Base-by-base conservation (phyloP, 306 rosid genomes). In the Lithocarpus polystachyus region DNA sequence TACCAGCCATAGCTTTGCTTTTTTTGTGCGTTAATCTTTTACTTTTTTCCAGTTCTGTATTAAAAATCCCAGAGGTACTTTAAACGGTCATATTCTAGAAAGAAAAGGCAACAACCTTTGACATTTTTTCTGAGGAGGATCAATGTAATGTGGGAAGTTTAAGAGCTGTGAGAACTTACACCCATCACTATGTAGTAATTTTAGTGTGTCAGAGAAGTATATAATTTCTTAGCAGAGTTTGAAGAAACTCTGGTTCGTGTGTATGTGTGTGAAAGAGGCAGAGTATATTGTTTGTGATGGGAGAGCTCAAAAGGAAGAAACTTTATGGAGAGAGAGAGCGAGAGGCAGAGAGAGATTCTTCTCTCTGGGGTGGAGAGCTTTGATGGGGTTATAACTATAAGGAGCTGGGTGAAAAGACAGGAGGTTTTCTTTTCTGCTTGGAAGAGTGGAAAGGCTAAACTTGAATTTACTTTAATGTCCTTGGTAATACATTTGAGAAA, bases 141-240 rank as follows among this genome's bases (percentile, higher is more conserved):
- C 59, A 68, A 40, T 76, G 88, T 82, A 86, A 88, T 87, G 91
- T 83, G 80, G 89, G 85, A 88, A 84, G 81, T 82, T 45, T 76
- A 72, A 68, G 86, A 84, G 79, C 55, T 61, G 81, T 79, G 57
- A 81, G 76, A 86, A 87, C 74, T 86, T 72, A 74, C 77, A 68
- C 68, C 80, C 90, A 82, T 77, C 40, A 84, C 76, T 52, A 33
- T 61, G 72, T 57, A 73, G 78, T 9, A 61, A 24, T 71, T 35
- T 64, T 6, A 72, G 29, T 20, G 37, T 40, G 76, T 83, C 85
- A 80, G 84, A 79, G 35, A 48, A 67, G 56, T 73, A 40, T 81
- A 29, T 20, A 78, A 64, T 76, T 80, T 52, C 59, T 71, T 77
- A 35, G 68, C 19, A 59, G 67, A 78, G 73, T 75, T 5, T 45